Conservation (phyloP, 345 rosid species). For the Arabidopsis arenosa region DNA sequence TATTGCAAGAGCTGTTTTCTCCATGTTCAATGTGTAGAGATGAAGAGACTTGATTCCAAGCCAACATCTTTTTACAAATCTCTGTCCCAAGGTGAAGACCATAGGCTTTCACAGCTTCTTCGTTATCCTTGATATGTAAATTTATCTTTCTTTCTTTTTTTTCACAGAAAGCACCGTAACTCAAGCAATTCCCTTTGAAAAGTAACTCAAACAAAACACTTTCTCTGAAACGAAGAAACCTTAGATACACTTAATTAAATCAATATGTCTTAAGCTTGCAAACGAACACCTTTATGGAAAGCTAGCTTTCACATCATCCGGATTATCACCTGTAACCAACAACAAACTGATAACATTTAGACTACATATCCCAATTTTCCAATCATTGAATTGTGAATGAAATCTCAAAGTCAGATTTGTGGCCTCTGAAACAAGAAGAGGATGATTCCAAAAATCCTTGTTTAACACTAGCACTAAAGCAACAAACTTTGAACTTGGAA, state of each 20-base stretch:
- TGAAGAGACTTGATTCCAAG: slow-evolving; percentile 87
- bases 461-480: background rate
- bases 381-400: no score
- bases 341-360: background rate
- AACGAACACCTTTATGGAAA: background rate
- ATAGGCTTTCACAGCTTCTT: slow-evolving; percentile 91
- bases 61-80: slow-evolving; percentile 91
- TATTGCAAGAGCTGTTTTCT: slow-evolving; percentile 88
- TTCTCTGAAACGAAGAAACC: slow-evolving; percentile 18
- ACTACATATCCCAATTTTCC: background rate
- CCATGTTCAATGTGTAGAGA: slow-evolving; percentile 93
- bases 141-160: no score
- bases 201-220: background rate
- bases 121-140: slow-evolving; percentile 68
- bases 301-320: slow-evolving; percentile 96
- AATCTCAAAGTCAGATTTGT: background rate
- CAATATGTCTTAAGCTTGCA: slow-evolving; percentile 2
- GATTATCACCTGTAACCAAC: slow-evolving; percentile 73
- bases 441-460: background rate
- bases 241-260: background rate
- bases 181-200: no score
- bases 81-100: slow-evolving; percentile 97
- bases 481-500: background rate
- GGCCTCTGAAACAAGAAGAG: background rate
- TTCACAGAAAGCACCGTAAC: no score